Evolutionary conservation across 2,329 filamentous ascomycete genomes (phyloP).

Genomic region (Blumeria hordei): DNA sequence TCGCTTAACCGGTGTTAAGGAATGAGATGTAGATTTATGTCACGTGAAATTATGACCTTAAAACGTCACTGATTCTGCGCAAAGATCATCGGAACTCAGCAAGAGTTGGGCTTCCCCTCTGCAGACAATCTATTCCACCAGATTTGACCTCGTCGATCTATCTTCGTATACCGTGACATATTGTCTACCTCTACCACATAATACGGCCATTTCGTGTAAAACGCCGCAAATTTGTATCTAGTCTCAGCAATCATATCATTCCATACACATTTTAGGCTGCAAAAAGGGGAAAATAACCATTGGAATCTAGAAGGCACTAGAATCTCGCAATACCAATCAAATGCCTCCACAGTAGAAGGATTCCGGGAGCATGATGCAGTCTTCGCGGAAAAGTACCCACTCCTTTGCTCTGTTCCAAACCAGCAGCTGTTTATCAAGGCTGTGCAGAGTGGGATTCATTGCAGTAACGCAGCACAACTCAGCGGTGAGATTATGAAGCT

Average conservation of each 20-base stretch:
- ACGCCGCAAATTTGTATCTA: not conserved
- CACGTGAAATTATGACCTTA: no score
- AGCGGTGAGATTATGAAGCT: not conserved
- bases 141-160: not conserved
- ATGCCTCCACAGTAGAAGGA: not conserved
- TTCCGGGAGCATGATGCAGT: not conserved
- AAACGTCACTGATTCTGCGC: no score
- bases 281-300: no score
- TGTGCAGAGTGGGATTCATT: not conserved
- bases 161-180: not conserved
- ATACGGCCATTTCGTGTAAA: no score
- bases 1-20: no score
- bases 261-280: no score
- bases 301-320: no score
- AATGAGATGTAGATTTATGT: no score
- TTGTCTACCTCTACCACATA: not conserved
- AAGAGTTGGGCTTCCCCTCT: not conserved
- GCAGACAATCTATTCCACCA: not conserved
- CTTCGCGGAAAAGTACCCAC: not conserved
- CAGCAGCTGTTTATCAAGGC: not conserved
- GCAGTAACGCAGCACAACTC: not conserved
- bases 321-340: no score
- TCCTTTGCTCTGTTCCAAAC: not conserved
- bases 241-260: not conserved
- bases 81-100: no score